Base-by-base conservation (phyloP, 495 filamentous ascomycete genomes). In the Talaromyces trachyspermus region DNA sequence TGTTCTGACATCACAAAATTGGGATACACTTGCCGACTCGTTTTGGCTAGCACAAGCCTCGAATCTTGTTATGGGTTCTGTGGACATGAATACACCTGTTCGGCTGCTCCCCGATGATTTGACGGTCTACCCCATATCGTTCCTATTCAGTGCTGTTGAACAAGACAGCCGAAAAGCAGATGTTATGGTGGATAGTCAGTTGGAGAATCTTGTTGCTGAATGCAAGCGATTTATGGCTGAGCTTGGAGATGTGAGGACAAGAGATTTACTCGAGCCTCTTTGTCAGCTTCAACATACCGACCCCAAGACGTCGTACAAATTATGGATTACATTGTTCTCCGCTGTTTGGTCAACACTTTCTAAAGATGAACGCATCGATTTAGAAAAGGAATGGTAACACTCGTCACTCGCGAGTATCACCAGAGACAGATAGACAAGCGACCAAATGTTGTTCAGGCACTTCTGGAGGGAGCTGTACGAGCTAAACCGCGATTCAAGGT, bases 21-120 rank as follows among this genome's bases (percentile, higher is more conserved):
- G 94, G 94, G 94, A 96, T 59, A 90, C 86, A 0, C 73, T 99
- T 27, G 79, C 78, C 3, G 92, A 99, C 49, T 95, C 85, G 6
- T 99, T 90, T 69, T 99, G 94, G 94, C 74, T 99, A 14, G 81
- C 87, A 22, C 94, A 99, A 62, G 92, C 92, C 11, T 84, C 86
- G 12, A 90, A 97, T 59, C 75, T 97, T 17, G 75, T 99, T 12
- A 76, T 97, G 48, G 89, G 94, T 15, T 89, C 85, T 38, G 75
- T 96, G 27, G 92, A 97, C 54, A 87, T 88, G 81, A 84, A 83
- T 45, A 77, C 76, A 8, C 66, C 78, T 20, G 78, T 85, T 40
- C 81, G 86, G 49, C 71, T 99, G 27, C 81, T 95, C 53, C 60
- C 70, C 0, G 86, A 92, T 14, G 94, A 99, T 60, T 89, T 95